A percentile compares a stretch with the other conserved stretches of the same genome.
Conservation (phyloP, 176 grass and related monocot species). For the Oryza australiensis region DNA sequence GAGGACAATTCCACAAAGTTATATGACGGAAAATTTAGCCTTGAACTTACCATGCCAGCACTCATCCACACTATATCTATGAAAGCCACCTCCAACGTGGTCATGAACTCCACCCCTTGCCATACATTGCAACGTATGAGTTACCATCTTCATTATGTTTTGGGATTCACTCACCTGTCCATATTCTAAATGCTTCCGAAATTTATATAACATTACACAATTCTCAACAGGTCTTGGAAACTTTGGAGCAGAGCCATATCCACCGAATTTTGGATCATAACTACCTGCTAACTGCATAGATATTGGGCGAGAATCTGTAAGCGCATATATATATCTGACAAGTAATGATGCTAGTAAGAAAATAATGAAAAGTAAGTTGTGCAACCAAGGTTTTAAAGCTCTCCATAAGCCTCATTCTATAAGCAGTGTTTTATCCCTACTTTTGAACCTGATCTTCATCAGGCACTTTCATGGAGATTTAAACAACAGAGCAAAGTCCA, state of each 20-base stretch:
- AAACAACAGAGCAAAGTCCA: background rate
- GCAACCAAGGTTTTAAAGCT: background rate
- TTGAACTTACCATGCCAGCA: conserved; percentile 79
- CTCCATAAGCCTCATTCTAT: background rate
- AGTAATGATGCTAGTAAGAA: background rate
- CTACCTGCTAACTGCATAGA: conserved; percentile 57
- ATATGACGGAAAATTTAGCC: conserved; percentile 5
- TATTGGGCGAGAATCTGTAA: background rate
- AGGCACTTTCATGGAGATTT: background rate
- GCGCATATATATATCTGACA: background rate
- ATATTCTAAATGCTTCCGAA: conserved; percentile 53
- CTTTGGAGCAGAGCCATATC: conserved; percentile 88
- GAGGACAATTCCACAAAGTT: conserved; percentile 16
- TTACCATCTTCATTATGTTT: conserved; percentile 75
- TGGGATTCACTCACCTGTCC: conserved; percentile 56
- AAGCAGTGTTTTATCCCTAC: background rate
- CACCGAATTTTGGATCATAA: conserved; percentile 86
- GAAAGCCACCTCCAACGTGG: conserved; percentile 92
- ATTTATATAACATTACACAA: conserved; percentile 82
- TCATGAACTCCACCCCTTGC: conserved; percentile 95
- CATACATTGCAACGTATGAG: conserved; percentile 81
- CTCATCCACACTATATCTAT: conserved; percentile 96
- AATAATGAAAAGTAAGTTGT: background rate
- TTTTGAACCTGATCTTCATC: background rate
- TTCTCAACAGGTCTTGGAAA: conserved; percentile 91